Conservation (phyloP, 352 stramenopile genomes). For the Phytophthora boehmeriae region DNA sequence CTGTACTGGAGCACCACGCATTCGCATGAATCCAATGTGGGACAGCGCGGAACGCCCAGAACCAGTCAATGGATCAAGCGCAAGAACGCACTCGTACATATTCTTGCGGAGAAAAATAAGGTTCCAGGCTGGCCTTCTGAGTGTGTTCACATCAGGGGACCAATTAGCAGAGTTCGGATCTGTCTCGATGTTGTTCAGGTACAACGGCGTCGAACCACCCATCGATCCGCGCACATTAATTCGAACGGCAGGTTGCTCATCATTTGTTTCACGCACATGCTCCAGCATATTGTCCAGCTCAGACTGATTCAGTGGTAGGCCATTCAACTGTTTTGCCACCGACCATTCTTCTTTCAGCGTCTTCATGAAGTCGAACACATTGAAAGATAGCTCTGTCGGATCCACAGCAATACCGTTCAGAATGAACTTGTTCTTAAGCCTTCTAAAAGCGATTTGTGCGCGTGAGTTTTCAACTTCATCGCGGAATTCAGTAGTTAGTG, state of each 20-base stretch:
- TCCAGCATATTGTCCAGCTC: slow-evolving; percentile 67
- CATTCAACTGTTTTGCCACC: slow-evolving; percentile 67
- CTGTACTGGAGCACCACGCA: slow-evolving; percentile 76
- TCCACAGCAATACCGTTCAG: slow-evolving; percentile 89
- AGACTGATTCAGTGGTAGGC: slow-evolving; percentile 46
- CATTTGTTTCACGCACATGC: slow-evolving; percentile 58
- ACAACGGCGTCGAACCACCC: slow-evolving; percentile 66
- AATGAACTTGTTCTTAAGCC: slow-evolving; percentile 76
- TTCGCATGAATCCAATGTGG: slow-evolving; percentile 73
- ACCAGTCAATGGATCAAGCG: slow-evolving; percentile 66
- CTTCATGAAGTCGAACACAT: slow-evolving; percentile 91
- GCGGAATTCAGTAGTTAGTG: slow-evolving; percentile 52
- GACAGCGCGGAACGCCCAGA: slow-evolving; percentile 51
- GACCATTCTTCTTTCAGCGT: slow-evolving; percentile 81
- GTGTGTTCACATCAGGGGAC: slow-evolving; percentile 46
- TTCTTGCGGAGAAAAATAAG: slow-evolving; percentile 87
- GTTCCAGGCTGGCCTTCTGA: slow-evolving; percentile 72
- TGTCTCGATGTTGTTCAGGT: slow-evolving; percentile 85
- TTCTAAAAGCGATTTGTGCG: slow-evolving; percentile 32
- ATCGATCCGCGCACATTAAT: slow-evolving; percentile 70
- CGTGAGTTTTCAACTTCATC: slow-evolving; percentile 46
- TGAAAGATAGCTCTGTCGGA: slow-evolving; percentile 87
- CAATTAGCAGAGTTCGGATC: slow-evolving; percentile 60
- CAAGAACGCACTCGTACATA: slow-evolving; percentile 87
- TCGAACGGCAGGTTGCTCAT: slow-evolving; percentile 52